phyloP scores from a whole-genome alignment of 176 grass and related monocot species.

The Raddia distichophylla region DNA sequence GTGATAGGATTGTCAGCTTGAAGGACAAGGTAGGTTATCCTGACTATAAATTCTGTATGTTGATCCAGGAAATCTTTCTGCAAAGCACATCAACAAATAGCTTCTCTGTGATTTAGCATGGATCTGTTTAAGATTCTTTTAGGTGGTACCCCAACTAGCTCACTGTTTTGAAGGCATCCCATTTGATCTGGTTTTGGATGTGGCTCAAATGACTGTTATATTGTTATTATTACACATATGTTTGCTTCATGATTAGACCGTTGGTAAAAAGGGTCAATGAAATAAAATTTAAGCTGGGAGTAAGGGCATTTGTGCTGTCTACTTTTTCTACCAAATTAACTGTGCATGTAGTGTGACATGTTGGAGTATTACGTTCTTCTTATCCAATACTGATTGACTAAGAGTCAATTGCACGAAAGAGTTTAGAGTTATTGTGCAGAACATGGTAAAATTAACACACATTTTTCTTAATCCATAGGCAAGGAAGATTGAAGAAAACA shows the following conservation, averaged over 20 bases:
- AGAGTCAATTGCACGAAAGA: background rate
- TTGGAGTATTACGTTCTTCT: slow-evolving; percentile 16
- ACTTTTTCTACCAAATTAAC: slow-evolving; percentile 10
- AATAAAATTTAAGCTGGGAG: slow-evolving; percentile 1
- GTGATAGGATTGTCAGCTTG: slow-evolving; percentile 79
- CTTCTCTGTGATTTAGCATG: slow-evolving; percentile 23
- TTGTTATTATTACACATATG: slow-evolving; percentile 22
- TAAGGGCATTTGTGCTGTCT: background rate
- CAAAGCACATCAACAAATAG: background rate
- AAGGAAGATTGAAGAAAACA: slow-evolving; percentile 87
- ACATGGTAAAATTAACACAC: slow-evolving; percentile 15
- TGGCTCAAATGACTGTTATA: slow-evolving; percentile 7
- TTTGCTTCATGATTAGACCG: slow-evolving; percentile 20
- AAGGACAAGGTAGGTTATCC: slow-evolving; percentile 78
- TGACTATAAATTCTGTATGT: background rate
- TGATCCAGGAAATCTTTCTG: slow-evolving; percentile 3
- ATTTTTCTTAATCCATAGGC: slow-evolving; percentile 45
- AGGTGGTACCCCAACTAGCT: slow-evolving; percentile 11
- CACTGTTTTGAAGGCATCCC: slow-evolving; percentile 18
- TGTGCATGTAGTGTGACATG: background rate
- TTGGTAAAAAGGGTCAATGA: background rate
- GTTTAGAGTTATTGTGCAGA: background rate
- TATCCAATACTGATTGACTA: background rate
- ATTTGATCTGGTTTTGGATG: slow-evolving; percentile 18
- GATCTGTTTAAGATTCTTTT: background rate